phyloP scores from a whole-genome alignment of 2,329 filamentous ascomycete genomes.

The Stachybotrys chartarum region DNA sequence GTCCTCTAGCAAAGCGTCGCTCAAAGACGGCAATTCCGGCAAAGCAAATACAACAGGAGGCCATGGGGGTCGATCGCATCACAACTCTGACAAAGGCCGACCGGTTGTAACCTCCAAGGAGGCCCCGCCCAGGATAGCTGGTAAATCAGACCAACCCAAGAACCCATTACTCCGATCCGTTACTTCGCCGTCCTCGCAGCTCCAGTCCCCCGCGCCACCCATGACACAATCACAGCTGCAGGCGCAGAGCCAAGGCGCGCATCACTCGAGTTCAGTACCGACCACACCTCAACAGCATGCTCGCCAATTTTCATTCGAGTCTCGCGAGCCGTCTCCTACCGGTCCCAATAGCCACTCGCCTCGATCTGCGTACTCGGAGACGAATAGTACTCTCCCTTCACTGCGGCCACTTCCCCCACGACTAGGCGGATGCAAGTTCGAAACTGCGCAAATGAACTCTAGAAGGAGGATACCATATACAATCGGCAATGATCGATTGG shows the following conservation, averaged over 20 bases:
- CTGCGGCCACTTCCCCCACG: slow-evolving; percentile 56
- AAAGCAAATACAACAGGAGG: slow-evolving; percentile 45
- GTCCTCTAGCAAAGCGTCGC: slow-evolving; percentile 53
- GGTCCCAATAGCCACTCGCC: slow-evolving; percentile 75
- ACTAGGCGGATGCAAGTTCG: slow-evolving; percentile 70
- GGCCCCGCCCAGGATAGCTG: slow-evolving; percentile 40
- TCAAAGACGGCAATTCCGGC: slow-evolving; percentile 39
- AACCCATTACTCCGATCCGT: slow-evolving; percentile 20
- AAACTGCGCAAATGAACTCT: slow-evolving; percentile 75
- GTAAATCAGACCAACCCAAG: slow-evolving; percentile 28
- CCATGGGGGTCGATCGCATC: slow-evolving; percentile 58
- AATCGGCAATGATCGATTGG: slow-evolving; percentile 71
- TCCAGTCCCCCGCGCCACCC: background rate
- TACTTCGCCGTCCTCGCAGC: slow-evolving; percentile 7
- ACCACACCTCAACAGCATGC: slow-evolving; percentile 89
- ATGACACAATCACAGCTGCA: background rate
- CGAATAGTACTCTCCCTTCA: slow-evolving; percentile 65
- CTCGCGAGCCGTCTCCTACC: slow-evolving; percentile 72
- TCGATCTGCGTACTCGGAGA: slow-evolving; percentile 83
- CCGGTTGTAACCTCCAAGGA: slow-evolving; percentile 56
- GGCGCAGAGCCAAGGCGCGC: slow-evolving; percentile 17
- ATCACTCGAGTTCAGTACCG: slow-evolving; percentile 80
- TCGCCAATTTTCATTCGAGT: slow-evolving; percentile 73
- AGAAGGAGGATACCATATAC: slow-evolving; percentile 88
- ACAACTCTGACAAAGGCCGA: slow-evolving; percentile 52